Evolutionary conservation across 305 asterid genomes (phyloP).

Genomic region (Ilex paraguariensis): DNA sequence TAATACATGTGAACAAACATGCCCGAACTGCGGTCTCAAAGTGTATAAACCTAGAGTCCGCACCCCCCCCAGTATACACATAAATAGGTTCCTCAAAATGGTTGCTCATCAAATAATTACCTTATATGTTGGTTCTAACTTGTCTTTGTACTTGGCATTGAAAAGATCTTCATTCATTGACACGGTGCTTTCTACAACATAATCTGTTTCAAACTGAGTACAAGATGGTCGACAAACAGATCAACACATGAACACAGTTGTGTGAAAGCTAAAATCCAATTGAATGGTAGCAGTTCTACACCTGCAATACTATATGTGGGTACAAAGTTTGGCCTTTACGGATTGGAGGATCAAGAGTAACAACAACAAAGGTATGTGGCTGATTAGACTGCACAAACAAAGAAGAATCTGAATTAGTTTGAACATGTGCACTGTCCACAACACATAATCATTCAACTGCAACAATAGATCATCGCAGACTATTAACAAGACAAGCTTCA

Average conservation of each 20-base stretch:
- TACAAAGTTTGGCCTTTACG: conserved; percentile 97
- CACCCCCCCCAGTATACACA: too few relatives aligned
- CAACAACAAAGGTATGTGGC: conserved; percentile 89
- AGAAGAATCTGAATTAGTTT: conserved; percentile 2
- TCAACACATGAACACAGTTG: not conserved
- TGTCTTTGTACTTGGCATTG: conserved; percentile 72
- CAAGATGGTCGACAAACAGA: not conserved
- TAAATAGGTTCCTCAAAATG: not conserved
- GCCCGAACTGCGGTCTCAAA: not conserved
- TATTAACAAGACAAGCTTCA: too few relatives aligned
- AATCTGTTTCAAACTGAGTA: conserved; percentile 84
- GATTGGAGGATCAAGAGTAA: conserved; percentile 97
- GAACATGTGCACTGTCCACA: too few relatives aligned
- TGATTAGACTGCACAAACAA: conserved; percentile 71
- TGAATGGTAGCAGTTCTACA: conserved; percentile 18
- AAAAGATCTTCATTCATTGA: conserved; percentile 82
- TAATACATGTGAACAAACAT: not conserved
- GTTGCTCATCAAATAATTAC: conserved; percentile 29
- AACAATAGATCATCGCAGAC: too few relatives aligned
- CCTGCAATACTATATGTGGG: conserved; percentile 99
- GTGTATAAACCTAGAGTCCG: too few relatives aligned
- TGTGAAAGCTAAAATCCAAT: not conserved
- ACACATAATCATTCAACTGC: too few relatives aligned
- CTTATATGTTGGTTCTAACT: conserved; percentile 64
- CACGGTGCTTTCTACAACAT: conserved; percentile 55